Evolutionary conservation across 495 filamentous ascomycete species (phyloP).

Genomic region (Aspergillus cristatus): DNA sequence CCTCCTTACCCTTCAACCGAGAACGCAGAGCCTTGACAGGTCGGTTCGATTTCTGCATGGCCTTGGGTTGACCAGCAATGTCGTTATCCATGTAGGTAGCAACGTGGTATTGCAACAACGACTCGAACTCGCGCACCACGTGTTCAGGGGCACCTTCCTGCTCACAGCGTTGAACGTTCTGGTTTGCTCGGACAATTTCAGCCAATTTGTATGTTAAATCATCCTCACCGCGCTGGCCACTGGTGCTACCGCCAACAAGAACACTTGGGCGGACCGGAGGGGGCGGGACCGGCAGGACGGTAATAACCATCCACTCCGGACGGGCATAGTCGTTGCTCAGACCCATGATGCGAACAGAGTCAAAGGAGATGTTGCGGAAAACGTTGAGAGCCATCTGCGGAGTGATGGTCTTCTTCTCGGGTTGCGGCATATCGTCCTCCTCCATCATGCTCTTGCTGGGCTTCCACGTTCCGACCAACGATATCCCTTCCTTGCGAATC

Average conservation of each 20-base stretch:
- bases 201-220: slow-evolving; percentile 98
- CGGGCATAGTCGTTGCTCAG: slow-evolving; percentile 87
- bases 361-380: slow-evolving; percentile 69
- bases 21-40: slow-evolving; percentile 94
- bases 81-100: slow-evolving; percentile 99
- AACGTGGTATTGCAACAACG: slow-evolving; percentile 92
- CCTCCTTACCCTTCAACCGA: slow-evolving; percentile 96
- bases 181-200: slow-evolving; percentile 96
- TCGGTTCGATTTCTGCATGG: slow-evolving; percentile 90
- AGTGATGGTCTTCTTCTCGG: slow-evolving; percentile 78
- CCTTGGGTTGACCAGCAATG: slow-evolving; percentile 91
- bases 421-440: slow-evolving; percentile 53
- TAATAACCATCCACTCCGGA: slow-evolving; percentile 97
- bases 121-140: slow-evolving; percentile 80
- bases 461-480: slow-evolving; percentile 74
- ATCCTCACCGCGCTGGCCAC: slow-evolving; percentile 88
- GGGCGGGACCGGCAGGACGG: slow-evolving; percentile 88
- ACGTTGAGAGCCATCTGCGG: slow-evolving; percentile 75
- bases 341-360: slow-evolving; percentile 78
- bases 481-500: slow-evolving; percentile 76
- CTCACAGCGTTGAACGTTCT: slow-evolving; percentile 80
- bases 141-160: slow-evolving; percentile 84
- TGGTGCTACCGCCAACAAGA: slow-evolving; percentile 79
- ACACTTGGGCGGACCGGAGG: slow-evolving; percentile 95
- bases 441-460: slow-evolving; percentile 56